phyloP scores from a whole-genome alignment of 2,329 filamentous ascomycete genomes.

The Aspergillus brunneoviolaceus region DNA sequence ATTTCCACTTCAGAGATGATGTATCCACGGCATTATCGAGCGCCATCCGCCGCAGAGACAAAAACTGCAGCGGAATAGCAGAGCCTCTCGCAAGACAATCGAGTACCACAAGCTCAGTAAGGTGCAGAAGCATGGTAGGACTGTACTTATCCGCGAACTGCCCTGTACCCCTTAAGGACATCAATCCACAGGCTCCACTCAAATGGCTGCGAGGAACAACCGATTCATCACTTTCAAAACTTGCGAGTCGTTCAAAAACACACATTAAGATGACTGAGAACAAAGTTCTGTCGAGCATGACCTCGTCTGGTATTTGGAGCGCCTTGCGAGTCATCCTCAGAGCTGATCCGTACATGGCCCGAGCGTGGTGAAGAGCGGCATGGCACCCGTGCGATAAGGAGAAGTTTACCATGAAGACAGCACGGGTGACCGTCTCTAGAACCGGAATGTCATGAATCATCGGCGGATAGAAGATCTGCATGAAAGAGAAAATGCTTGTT shows the following conservation, averaged over 20 bases:
- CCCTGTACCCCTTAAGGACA: slow-evolving; percentile 1
- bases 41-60: background rate
- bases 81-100: slow-evolving; percentile 5
- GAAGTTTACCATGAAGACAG: slow-evolving; percentile 5
- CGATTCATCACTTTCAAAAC: background rate
- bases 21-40: background rate
- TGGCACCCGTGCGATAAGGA: background rate
- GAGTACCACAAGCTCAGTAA: slow-evolving; percentile 3
- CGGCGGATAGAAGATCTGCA: slow-evolving; percentile 5
- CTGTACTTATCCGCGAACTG: background rate
- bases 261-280: slow-evolving; percentile 5
- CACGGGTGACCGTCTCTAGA: background rate
- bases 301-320: slow-evolving; percentile 2
- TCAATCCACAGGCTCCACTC: slow-evolving; percentile 1
- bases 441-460: background rate
- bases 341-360: slow-evolving; percentile 1
- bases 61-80: background rate
- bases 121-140: slow-evolving; percentile 1
- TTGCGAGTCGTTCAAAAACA: slow-evolving; percentile 2
- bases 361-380: slow-evolving; percentile 5
- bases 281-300: background rate
- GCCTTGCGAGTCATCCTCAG: slow-evolving; percentile 2
- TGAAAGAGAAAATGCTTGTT: slow-evolving; percentile 1
- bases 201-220: background rate
- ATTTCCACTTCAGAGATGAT: slow-evolving; percentile 5